Evolutionary conservation across 169 alveolate genomes (phyloP).

Genomic region (Cryptosporidium sp.): DNA sequence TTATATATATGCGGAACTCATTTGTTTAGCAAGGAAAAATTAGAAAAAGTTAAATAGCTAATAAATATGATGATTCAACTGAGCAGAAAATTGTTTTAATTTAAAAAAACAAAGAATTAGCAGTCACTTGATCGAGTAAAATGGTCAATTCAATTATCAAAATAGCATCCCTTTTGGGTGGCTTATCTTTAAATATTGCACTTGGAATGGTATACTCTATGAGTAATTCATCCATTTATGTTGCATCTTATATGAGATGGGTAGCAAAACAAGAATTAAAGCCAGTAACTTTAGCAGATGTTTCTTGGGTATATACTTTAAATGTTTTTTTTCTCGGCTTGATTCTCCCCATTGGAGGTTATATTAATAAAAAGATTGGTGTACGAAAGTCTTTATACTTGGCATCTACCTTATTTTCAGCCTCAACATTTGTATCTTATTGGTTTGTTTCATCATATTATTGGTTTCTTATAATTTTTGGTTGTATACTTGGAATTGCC

Average conservation of each 20-base stretch:
- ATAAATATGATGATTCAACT: neutral
- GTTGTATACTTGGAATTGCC: slow-evolving; percentile 61
- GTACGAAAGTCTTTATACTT: slow-evolving; percentile 28
- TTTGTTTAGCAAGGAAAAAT: too few species aligned
- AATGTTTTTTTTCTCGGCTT: slow-evolving; percentile 50
- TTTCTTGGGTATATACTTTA: slow-evolving; percentile 72
- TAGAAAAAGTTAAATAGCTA: neutral
- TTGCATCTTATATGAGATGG: slow-evolving; percentile 64
- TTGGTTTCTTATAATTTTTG: slow-evolving; percentile 43
- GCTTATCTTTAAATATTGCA: slow-evolving; percentile 39
- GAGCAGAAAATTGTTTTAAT: neutral
- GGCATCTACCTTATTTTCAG: slow-evolving; percentile 11
- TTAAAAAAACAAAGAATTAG: neutral
- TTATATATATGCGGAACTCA: too few species aligned
- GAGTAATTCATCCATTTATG: slow-evolving; percentile 68
- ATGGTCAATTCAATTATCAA: neutral
- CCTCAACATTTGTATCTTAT: slow-evolving; percentile 37
- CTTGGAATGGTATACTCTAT: slow-evolving; percentile 72
- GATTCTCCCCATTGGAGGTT: slow-evolving; percentile 62
- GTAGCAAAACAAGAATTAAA: neutral
- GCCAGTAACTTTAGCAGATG: slow-evolving; percentile 36
- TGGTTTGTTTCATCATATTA: slow-evolving; percentile 52
- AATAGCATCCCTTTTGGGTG: slow-evolving; percentile 46
- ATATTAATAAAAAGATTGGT: slow-evolving; percentile 32
- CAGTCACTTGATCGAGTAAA: neutral